These are phyloP conservation scores for Pseudevernia furfuracea DNA, from an alignment of 495 filamentous ascomycete genomes.

Conservation along the genomic window DNA sequence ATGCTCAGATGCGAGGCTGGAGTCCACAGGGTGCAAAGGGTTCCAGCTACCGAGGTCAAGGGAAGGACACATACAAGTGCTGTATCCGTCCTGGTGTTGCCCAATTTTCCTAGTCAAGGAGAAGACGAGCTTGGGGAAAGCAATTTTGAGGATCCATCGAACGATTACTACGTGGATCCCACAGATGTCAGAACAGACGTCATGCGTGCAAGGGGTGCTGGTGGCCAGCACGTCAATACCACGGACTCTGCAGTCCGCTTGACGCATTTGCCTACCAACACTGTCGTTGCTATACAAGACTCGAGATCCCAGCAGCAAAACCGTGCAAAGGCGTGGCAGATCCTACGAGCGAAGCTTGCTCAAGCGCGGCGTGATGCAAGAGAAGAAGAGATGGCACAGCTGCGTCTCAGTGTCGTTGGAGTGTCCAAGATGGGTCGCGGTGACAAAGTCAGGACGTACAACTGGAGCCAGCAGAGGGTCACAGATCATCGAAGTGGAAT, in stretches of 20 bases:
- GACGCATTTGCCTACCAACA: conserved; percentile 83
- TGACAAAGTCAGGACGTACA: conserved; percentile 93
- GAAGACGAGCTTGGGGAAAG: conserved; percentile 39
- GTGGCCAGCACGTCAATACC: conserved; percentile 96
- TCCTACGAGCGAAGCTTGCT: conserved; percentile 76
- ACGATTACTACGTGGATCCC: conserved; percentile 82
- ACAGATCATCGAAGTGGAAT: conserved; percentile 88
- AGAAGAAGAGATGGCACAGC: conserved; percentile 66
- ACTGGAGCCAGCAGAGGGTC: conserved; percentile 85
- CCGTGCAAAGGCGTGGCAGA: conserved; percentile 73
- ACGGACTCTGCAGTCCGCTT: conserved; percentile 93
- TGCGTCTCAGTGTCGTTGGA: conserved; percentile 69
- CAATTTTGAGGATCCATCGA: conserved; percentile 68
- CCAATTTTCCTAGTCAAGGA: conserved; percentile 61
- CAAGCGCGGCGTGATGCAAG: conserved; percentile 72
- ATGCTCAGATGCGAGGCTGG: conserved; percentile 78
- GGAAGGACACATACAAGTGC: conserved; percentile 91
- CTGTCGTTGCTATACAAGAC: conserved; percentile 85
- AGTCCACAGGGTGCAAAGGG: conserved; percentile 88
- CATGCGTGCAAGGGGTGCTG: conserved; percentile 86
- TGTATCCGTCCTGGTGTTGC: conserved; percentile 82
- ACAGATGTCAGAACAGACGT: conserved; percentile 79
- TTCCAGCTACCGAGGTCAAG: conserved; percentile 81
- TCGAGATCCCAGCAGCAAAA: conserved; percentile 85
- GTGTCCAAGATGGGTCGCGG: conserved; percentile 75